phyloP scores from a whole-genome alignment of 305 asterid genomes.

The Solanum hybrid region DNA sequence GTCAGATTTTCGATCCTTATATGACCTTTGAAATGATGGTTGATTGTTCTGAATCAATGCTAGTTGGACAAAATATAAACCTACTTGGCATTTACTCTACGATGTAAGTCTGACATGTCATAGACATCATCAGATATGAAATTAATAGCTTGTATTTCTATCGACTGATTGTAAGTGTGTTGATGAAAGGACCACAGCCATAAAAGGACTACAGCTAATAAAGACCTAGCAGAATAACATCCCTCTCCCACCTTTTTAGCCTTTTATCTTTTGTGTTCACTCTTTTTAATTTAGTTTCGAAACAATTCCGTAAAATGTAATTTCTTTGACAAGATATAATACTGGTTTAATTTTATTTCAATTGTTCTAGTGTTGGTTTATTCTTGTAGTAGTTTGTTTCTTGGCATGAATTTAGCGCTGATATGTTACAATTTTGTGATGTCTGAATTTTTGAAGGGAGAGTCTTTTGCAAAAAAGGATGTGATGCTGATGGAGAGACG shows the following conservation, averaged over 20 bases:
- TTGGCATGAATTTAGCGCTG: background rate
- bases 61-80: background rate
- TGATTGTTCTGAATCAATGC: background rate
- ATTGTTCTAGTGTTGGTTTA: background rate
- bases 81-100: background rate
- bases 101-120: background rate
- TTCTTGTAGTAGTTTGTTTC: background rate
- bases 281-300: background rate
- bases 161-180: background rate
- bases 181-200: background rate
- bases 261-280: background rate
- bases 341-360: background rate
- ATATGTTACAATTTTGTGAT: background rate
- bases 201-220: background rate
- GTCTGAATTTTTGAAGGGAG: conserved; percentile 51
- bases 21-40: background rate
- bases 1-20: background rate
- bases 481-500: conserved; percentile 79
- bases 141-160: background rate
- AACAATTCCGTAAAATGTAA: background rate
- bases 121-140: background rate
- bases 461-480: conserved; percentile 85
- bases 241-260: background rate
- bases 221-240: background rate
- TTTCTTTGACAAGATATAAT: background rate